Evolutionary conservation across 2,329 filamentous ascomycete genomes (phyloP), one percentile per base, ranked within the genome.

Genomic region (Periconia macrospinosa): DNA sequence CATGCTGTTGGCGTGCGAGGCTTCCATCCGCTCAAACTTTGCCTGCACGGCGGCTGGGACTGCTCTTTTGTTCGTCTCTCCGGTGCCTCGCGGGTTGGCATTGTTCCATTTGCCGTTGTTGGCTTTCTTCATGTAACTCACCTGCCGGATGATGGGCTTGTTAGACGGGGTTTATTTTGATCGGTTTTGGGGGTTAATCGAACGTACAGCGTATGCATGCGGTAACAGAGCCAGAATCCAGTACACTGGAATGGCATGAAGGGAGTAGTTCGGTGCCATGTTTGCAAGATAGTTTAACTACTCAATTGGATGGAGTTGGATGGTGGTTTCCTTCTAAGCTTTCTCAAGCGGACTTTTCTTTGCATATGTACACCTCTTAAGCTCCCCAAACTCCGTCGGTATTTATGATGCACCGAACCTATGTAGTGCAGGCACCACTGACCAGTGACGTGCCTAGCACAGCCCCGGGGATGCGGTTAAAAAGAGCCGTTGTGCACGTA

Each of bases 1-100:
- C 48, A 79, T 59, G 19, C 71, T 64, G 57, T 81, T 81, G 19
- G 71, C 65, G 57, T 80, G 77, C 30, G 76, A 77, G 15, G 74
- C 72, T 52, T 78, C 71, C 13, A 72, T 71, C 41, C 78, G 72
- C 65, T 80, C 77, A 45, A 65, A 80, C 1, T 63, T 64, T 2
- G 66, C 72, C 53, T 71, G 76, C 20, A 68, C 63, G 3, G 68
- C 64, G 7, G 51, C 55, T 14, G 19, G 72, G 41, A 49, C 68
- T 47, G 6, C 72, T 63, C 70, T 68, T 54, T 75, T 69, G 50
- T 10, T 45, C 51, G 8, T 53, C 58, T 10, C 67, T 55, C 50
- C 66, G 3, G 54, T 55, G 30, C 70, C 56, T 45, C 75, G 73
- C 2, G 78, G 73, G 58, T 76, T 77, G 53, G 61, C 62, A 56